These are phyloP conservation scores for Cladophialophora immunda DNA, from an alignment of 2,329 filamentous ascomycete species.

Conservation along the genomic window DNA sequence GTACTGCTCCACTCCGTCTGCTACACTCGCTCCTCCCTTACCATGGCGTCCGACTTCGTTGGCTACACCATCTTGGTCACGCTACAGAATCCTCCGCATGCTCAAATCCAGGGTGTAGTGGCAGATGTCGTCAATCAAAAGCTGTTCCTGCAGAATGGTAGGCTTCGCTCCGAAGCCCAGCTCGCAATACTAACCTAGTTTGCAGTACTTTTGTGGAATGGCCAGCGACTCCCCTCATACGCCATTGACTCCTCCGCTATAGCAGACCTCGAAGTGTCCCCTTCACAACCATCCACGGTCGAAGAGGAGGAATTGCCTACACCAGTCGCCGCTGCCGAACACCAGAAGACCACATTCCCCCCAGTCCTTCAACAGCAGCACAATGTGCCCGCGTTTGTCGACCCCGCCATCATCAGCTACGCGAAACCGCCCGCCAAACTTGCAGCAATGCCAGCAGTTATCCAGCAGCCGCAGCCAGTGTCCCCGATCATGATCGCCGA, in stretches of 20 bases:
- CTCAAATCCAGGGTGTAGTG: conserved; percentile 74
- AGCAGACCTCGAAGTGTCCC: conserved; percentile 65
- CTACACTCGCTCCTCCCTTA: conserved; percentile 30
- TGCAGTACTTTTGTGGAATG: conserved; percentile 60
- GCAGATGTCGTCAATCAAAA: conserved; percentile 74
- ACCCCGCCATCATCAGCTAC: conserved; percentile 83
- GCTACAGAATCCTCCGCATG: conserved; percentile 70
- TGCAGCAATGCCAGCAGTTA: conserved; percentile 21
- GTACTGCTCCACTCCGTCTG: neutral
- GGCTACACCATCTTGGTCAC: conserved; percentile 79
- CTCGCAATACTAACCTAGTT: conserved; percentile 44
- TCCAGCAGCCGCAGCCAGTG: conserved; percentile 35
- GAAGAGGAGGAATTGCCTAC: conserved; percentile 37
- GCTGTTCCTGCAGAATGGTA: conserved; percentile 77
- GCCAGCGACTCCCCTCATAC: conserved; percentile 62
- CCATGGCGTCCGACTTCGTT: conserved; percentile 75
- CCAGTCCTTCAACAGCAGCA: conserved; percentile 31
- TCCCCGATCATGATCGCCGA: conserved; percentile 46
- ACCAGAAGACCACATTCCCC: conserved; percentile 15
- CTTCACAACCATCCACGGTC: conserved; percentile 37
- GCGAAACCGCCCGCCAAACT: conserved; percentile 44
- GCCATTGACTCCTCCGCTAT: conserved; percentile 67
- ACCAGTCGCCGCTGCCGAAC: conserved; percentile 26
- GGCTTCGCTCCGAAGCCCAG: conserved; percentile 39
- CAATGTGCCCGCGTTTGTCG: conserved; percentile 64